Percentiles rank a stretch among this genome's conserved stretches.
phyloP scores from a whole-genome alignment of 441 rosid species.

The Populus trichocarpa region DNA sequence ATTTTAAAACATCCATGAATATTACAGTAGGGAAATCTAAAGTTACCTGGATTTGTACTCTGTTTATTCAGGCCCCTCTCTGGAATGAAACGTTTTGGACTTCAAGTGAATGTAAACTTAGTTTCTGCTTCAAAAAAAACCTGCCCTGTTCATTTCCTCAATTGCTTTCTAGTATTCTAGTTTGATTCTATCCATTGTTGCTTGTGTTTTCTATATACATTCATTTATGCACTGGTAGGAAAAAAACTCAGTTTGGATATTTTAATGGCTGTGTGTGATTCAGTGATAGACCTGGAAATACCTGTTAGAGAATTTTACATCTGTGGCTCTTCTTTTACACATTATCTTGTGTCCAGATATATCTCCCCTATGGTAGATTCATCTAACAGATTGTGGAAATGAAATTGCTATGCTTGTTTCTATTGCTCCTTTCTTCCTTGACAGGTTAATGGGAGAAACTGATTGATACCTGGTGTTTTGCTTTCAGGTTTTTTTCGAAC shows the following conservation, averaged over 20 bases:
- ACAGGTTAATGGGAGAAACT: neutral
- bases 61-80: neutral
- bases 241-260: neutral
- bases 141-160: neutral
- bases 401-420: neutral
- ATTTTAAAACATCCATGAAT: neutral
- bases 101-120: neutral
- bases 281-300: neutral
- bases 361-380: no score
- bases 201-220: neutral
- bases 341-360: no score
- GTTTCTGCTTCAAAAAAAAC: neutral
- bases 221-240: no score
- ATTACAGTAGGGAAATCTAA: neutral
- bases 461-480: slow-evolving; percentile 1
- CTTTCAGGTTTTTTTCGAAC: slow-evolving; percentile 73
- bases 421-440: neutral
- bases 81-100: neutral
- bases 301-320: neutral
- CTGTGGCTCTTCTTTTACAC: no score
- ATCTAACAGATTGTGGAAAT: neutral
- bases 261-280: neutral
- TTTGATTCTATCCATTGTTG: neutral
- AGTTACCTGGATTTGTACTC: neutral
- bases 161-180: neutral